Base-by-base conservation (phyloP, 2,329 filamentous ascomycete species). In the Botrytis cinerea region DNA sequence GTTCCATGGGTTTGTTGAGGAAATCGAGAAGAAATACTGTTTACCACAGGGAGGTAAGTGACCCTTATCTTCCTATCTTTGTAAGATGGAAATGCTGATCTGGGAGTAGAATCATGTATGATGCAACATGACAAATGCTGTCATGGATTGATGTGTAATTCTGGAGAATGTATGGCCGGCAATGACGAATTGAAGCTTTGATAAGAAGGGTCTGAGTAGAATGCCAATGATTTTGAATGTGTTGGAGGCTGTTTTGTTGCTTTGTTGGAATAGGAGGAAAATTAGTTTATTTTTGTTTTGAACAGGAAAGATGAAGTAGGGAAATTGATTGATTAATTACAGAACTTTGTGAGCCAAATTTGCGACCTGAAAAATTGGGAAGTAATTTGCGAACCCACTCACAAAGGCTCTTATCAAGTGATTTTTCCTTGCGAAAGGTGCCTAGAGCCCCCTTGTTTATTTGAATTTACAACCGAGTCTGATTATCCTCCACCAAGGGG, bases 111-210 rank as follows among this genome's bases (percentile, higher is more conserved):
- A 18, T 46, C 32, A 43, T 72, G 70, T 20, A 54, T 69, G 48
- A n/a, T 70, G 43, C 28, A 46, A 38, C 57, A 70, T 62, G 57
- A 68, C 25, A 51, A 68, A 43, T 57, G 66, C 48, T 68, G 46
- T 28, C 32, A 57, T 51, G 46, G 46, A 57, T 68, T 57, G 12
- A 71, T 64, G 38, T 70, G 68, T 46, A 40, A 45, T 38, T 45
- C 28, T 46, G 51, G 54, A 60, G 38, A 70, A n/a, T 70, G 43
- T 6, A 57, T 70, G 54, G 43, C 54, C 32, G 48, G 28, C 0
- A 40, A 69, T 20, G 66, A 57, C 14, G 35, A 57, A 28, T 57
- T 69, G 66, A 69, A 57, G 46, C 25, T 57, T 43, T 57, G 20
- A 70, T 18, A n/a, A 35, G 35, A 38, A 32, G 10, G 22, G 2